Evolutionary conservation across 495 filamentous ascomycete genomes (phyloP).

Genomic region (Tuber aestivum): DNA sequence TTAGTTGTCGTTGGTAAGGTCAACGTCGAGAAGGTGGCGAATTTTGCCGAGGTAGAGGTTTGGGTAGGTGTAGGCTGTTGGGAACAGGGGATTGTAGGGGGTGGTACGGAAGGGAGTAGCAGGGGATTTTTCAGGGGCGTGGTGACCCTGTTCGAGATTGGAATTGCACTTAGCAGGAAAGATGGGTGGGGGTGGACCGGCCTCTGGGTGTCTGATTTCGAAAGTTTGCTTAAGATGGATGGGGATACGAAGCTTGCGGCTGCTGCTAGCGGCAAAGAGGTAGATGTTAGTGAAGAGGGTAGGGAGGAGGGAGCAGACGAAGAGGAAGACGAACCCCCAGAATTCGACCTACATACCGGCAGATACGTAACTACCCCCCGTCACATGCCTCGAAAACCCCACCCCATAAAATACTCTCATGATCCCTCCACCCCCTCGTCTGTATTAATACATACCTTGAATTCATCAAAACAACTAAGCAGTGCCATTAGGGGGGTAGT

Average conservation of each 20-base stretch:
- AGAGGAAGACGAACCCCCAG: constrained; percentile 57
- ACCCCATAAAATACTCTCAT: constrained; percentile 37
- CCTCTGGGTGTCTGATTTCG: constrained; percentile 49
- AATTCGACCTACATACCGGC: constrained; percentile 90
- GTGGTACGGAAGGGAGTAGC: constrained; percentile 50
- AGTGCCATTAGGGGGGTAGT: constrained; percentile 63
- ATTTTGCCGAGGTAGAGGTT: constrained; percentile 88
- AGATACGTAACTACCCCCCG: constrained; percentile 75
- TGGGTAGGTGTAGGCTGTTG: constrained; percentile 98
- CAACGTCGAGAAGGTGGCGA: constrained; percentile 91
- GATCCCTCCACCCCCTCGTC: constrained; percentile 27
- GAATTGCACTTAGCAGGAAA: constrained; percentile 55
- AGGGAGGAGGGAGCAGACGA: constrained; percentile 45
- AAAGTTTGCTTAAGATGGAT: constrained; percentile 41
- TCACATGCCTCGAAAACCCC: constrained; percentile 58
- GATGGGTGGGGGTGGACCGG: constrained; percentile 43
- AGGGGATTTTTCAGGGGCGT: constrained; percentile 67
- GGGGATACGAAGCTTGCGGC: constrained; percentile 15
- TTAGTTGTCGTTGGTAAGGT: constrained; percentile 94
- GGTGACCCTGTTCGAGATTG: constrained; percentile 87
- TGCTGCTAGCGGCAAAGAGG: constrained; percentile 20
- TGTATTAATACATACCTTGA: constrained; percentile 39
- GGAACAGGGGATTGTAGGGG: constrained; percentile 76
- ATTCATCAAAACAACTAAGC: constrained; percentile 48
- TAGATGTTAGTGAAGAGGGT: constrained; percentile 42